Evolutionary conservation across 164 flowering plant species (phyloP).

Genomic region (Magnolia kwangsiensis): DNA sequence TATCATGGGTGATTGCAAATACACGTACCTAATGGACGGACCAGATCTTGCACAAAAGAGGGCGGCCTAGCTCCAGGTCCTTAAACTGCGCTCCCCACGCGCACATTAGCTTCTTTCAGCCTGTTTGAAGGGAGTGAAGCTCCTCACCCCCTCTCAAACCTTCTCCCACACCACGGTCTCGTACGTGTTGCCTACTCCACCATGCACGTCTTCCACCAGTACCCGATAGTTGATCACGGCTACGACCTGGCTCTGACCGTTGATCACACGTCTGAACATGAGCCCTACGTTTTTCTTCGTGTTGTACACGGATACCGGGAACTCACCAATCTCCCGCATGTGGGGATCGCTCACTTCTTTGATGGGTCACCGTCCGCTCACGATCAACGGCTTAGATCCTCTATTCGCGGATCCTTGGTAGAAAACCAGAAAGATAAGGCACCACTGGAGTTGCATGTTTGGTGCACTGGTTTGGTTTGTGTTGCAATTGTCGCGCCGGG

Average conservation of each 20-base stretch:
- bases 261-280: too few relatives aligned
- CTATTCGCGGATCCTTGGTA: not conserved
- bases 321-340: slow-evolving; percentile 11
- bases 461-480: too few relatives aligned
- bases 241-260: too few relatives aligned
- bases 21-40: too few relatives aligned
- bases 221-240: too few relatives aligned
- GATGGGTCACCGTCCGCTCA: slow-evolving; percentile 1
- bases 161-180: slow-evolving; percentile 22
- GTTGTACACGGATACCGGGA: slow-evolving; percentile 19
- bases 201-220: too few relatives aligned
- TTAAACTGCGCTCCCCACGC: too few relatives aligned
- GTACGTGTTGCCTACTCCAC: too few relatives aligned
- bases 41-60: too few relatives aligned
- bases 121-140: slow-evolving; percentile 17
- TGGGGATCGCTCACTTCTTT: slow-evolving; percentile 14
- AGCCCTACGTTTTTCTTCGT: slow-evolving; percentile 1
- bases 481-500: too few relatives aligned
- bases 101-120: not conserved
- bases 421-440: not conserved
- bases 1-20: too few relatives aligned
- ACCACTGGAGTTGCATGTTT: not conserved
- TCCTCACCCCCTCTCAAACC: slow-evolving; percentile 13
- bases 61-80: too few relatives aligned
- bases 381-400: not conserved